Evolutionary conservation across 345 rosid genomes (phyloP).

Genomic region (Orychophragmus violaceus): DNA sequence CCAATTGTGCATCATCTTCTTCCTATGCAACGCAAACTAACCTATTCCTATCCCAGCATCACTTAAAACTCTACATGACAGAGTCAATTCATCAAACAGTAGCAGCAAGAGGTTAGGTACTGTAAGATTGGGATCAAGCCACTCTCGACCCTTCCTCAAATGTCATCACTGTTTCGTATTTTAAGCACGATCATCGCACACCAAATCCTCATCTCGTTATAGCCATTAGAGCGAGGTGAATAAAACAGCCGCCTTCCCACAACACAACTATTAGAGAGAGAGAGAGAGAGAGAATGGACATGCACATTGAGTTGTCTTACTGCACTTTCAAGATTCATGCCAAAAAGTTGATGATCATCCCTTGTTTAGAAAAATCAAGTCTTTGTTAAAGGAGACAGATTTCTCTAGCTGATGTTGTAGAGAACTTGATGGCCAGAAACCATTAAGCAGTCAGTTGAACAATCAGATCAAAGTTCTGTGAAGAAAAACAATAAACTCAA

Average conservation of each 20-base stretch:
- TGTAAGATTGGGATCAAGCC: too few relatives aligned
- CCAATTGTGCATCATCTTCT: too few relatives aligned
- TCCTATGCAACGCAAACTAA: not conserved
- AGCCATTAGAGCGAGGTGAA: too few relatives aligned
- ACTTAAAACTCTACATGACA: not conserved
- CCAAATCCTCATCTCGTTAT: too few relatives aligned
- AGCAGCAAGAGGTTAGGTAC: too few relatives aligned
- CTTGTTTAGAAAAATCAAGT: constrained; percentile 13
- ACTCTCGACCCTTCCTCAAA: too few relatives aligned
- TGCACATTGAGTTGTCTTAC: constrained; percentile 39
- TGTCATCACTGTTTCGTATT: too few relatives aligned
- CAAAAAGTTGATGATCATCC: constrained; percentile 36
- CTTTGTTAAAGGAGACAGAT: constrained; percentile 32
- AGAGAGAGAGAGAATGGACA: constrained; percentile 66
- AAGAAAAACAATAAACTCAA: constrained; percentile 7
- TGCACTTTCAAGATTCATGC: constrained; percentile 38
- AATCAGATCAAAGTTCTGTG: constrained; percentile 8
- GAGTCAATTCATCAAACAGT: not conserved
- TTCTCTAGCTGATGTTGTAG: constrained; percentile 39
- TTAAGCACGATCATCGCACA: too few relatives aligned
- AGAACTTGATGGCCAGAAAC: constrained; percentile 32
- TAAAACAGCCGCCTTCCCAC: too few relatives aligned
- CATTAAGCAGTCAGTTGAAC: constrained; percentile 1
- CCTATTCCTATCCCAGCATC: not conserved
- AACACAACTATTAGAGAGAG: too few relatives aligned